phyloP scores from a whole-genome alignment of 805 yeast species.

The Saccharomycopsis javanensis region DNA sequence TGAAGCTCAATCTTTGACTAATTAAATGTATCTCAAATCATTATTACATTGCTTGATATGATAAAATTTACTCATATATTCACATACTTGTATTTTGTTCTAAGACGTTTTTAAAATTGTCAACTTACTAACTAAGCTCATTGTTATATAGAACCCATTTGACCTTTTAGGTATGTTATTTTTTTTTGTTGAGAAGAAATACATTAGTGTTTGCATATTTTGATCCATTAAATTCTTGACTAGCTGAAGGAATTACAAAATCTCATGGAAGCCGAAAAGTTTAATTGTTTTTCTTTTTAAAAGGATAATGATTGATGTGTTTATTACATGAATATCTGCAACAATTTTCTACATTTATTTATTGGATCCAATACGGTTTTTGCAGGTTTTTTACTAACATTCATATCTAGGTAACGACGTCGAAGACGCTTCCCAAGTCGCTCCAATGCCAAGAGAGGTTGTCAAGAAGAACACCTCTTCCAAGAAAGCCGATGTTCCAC shows the following conservation, averaged over 20 bases:
- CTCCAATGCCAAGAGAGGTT: conserved; percentile 50
- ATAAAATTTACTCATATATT: no score
- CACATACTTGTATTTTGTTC: not conserved
- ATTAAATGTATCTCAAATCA: no score
- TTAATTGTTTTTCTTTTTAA: not conserved
- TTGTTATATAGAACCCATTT: conserved; percentile 52
- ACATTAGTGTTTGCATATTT: no score
- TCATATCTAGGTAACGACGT: conserved; percentile 56
- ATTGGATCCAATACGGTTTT: no score
- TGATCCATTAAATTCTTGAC: no score
- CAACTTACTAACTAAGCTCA: not conserved
- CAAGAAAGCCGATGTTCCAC: conserved; percentile 77
- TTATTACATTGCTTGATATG: no score
- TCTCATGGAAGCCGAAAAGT: no score
- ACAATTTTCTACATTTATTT: not conserved
- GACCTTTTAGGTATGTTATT: conserved; percentile 48
- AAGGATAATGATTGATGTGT: no score
- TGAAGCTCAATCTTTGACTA: no score
- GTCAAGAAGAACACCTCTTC: conserved; percentile 78
- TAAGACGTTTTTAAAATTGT: not conserved
- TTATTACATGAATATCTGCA: not conserved
- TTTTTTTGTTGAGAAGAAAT: not conserved
- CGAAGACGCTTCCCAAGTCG: conserved; percentile 60
- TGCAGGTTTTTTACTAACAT: not conserved
- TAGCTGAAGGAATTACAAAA: no score